A percentile compares a stretch with the other conserved stretches of the same genome.
Evolutionary conservation across 768 basidiomycete genomes (phyloP).

Genomic region (Hypsizygus marmoreus): DNA sequence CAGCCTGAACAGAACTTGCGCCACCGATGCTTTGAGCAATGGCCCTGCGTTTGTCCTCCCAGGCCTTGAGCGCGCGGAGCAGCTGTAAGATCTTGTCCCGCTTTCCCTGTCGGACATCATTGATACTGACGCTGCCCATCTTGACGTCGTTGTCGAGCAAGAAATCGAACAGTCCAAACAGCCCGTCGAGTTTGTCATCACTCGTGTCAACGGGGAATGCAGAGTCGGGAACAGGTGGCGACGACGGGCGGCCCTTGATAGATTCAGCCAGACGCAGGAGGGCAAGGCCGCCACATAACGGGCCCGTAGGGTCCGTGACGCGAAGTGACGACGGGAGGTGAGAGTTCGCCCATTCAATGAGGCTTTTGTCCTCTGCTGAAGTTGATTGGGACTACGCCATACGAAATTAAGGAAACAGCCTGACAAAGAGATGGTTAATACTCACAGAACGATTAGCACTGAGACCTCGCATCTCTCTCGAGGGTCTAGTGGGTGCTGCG

Average conservation of each 20-base stretch:
- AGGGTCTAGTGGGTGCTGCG: constrained; percentile 68
- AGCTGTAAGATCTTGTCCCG: constrained; percentile 81
- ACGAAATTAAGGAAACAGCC: constrained; percentile 3
- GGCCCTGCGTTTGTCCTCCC: constrained; percentile 76
- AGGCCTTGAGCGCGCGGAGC: constrained; percentile 70
- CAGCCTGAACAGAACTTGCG: constrained; percentile 33
- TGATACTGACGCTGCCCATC: constrained; percentile 91
- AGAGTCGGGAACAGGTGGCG: constrained; percentile 75
- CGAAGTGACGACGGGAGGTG: constrained; percentile 69
- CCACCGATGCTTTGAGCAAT: constrained; percentile 56
- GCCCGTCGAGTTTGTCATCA: constrained; percentile 83
- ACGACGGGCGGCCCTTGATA: constrained; percentile 64
- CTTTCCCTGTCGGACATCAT: constrained; percentile 85
- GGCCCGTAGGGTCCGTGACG: constrained; percentile 46
- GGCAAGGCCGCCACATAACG: constrained; percentile 68
- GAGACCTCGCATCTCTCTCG: constrained; percentile 59
- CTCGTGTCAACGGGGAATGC: constrained; percentile 68
- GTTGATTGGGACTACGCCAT: constrained; percentile 3
- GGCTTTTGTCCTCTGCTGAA: constrained; percentile 40
- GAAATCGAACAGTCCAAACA: constrained; percentile 91
- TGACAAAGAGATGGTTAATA: constrained; percentile 21
- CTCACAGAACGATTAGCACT: constrained; percentile 31
- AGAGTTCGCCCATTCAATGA: constrained; percentile 89
- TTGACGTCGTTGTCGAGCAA: constrained; percentile 89
- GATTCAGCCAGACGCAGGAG: constrained; percentile 86